Evolutionary conservation across 768 basidiomycete species (phyloP).

Genomic region (Kwoniella pini): DNA sequence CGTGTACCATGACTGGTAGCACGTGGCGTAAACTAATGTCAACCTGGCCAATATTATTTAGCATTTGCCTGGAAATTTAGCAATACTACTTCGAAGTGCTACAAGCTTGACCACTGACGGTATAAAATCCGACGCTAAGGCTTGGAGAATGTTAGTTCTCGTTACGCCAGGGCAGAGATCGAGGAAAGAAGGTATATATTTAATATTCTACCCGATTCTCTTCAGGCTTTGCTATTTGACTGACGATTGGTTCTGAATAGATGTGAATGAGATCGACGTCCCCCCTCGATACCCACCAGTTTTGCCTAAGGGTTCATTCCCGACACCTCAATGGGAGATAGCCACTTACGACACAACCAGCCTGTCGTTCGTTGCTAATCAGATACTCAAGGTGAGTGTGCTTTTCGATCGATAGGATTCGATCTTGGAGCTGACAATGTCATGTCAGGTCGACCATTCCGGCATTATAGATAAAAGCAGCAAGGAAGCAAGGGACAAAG

Average conservation of each 20-base stretch:
- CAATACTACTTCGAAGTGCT: slow-evolving; percentile 65
- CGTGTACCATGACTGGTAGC: too few relatives aligned
- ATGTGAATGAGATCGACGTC: slow-evolving; percentile 57
- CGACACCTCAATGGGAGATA: slow-evolving; percentile 68
- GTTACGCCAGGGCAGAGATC: slow-evolving; percentile 67
- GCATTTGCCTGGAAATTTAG: slow-evolving; percentile 75
- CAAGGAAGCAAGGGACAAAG: slow-evolving; percentile 60
- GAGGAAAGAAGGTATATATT: slow-evolving; percentile 59
- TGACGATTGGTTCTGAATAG: slow-evolving; percentile 3
- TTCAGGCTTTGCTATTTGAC: too few relatives aligned
- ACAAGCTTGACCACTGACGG: slow-evolving; percentile 36
- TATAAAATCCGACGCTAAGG: slow-evolving; percentile 44
- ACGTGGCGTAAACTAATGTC: too few relatives aligned
- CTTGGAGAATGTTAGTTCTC: slow-evolving; percentile 71
- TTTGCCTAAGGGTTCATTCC: slow-evolving; percentile 58
- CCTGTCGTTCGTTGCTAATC: slow-evolving; percentile 72
- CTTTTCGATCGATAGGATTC: slow-evolving; percentile 3
- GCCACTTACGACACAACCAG: slow-evolving; percentile 67
- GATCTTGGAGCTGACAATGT: background rate
- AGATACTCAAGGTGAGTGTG: slow-evolving; percentile 67
- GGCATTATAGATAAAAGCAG: slow-evolving; percentile 64
- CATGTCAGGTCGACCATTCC: slow-evolving; percentile 32
- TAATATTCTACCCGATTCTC: slow-evolving; percentile 5
- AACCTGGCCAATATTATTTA: slow-evolving; percentile 49
- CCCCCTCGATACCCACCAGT: slow-evolving; percentile 78